These are phyloP conservation scores for Fusarium coffeatum DNA, from an alignment of 2,329 filamentous ascomycete genomes.

Conservation along the genomic window DNA sequence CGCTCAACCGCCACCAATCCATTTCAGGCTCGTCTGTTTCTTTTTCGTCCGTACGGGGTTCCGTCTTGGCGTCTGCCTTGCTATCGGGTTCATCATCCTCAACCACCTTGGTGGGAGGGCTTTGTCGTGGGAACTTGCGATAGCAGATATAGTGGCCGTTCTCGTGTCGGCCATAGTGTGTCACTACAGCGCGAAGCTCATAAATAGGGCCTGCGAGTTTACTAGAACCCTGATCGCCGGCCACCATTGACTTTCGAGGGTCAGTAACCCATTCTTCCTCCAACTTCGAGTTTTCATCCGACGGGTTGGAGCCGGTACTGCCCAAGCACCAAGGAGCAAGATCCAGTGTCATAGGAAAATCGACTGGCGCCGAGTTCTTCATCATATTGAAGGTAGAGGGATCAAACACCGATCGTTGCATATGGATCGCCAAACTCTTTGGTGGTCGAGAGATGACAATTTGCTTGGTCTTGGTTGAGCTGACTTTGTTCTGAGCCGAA, in stretches of 20 bases:
- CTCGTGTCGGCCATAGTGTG: slow-evolving; percentile 90
- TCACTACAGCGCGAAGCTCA: slow-evolving; percentile 84
- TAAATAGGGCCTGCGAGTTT: slow-evolving; percentile 72
- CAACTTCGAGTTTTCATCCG: slow-evolving; percentile 2
- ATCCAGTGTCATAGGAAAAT: slow-evolving; percentile 79
- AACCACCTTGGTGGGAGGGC: slow-evolving; percentile 9
- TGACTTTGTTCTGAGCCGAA: slow-evolving; percentile 73
- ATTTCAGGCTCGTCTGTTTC: slow-evolving; percentile 51
- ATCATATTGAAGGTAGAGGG: slow-evolving; percentile 80
- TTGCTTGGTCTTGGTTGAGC: slow-evolving; percentile 89
- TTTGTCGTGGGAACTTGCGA: slow-evolving; percentile 70
- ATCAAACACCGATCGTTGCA: slow-evolving; percentile 93
- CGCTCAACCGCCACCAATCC: slow-evolving; percentile 92
- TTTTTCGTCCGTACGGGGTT: slow-evolving; percentile 11
- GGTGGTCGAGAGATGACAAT: slow-evolving; percentile 86
- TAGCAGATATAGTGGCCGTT: slow-evolving; percentile 97
- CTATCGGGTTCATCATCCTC: slow-evolving; percentile 35
- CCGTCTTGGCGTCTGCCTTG: neutral
- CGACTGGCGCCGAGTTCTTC: slow-evolving; percentile 85
- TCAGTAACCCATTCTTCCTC: slow-evolving; percentile 77
- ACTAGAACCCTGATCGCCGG: slow-evolving; percentile 63
- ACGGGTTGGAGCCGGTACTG: slow-evolving; percentile 53
- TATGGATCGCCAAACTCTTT: slow-evolving; percentile 82
- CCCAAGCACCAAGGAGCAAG: slow-evolving; percentile 88
- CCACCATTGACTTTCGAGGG: slow-evolving; percentile 79